Conservation (phyloP, 208 protist species). For the Acanthamoeba healyi region DNA sequence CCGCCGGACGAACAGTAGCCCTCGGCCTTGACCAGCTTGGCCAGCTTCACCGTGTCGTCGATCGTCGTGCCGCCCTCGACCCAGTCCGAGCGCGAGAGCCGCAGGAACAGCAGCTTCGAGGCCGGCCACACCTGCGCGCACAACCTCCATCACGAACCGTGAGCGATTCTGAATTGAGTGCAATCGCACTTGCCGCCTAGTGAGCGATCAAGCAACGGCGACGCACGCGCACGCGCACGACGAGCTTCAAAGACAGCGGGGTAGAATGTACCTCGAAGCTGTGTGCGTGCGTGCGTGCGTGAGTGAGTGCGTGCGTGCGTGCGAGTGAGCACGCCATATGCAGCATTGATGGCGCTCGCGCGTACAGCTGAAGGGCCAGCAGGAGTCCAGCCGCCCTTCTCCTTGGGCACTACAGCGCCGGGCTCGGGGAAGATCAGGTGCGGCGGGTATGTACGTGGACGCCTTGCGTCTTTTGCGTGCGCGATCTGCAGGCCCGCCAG, state of each 20-base stretch:
- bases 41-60: conserved; percentile 74
- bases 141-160: conserved; percentile 90
- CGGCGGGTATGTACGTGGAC: neutral
- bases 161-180: conserved; percentile 54
- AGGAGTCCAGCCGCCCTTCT: conserved; percentile 46
- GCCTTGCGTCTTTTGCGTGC: too few species aligned
- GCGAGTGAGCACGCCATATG: neutral
- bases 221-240: neutral
- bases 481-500: too few species aligned
- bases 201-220: too few species aligned
- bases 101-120: conserved; percentile 73
- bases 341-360: neutral
- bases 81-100: conserved; percentile 74
- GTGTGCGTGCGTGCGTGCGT: conserved; percentile 94
- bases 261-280: conserved; percentile 85
- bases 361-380: conserved; percentile 44
- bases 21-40: conserved; percentile 67
- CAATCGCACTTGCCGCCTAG: too few species aligned
- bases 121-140: conserved; percentile 84
- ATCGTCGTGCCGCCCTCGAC: conserved; percentile 77
- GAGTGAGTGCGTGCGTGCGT: conserved; percentile 87
- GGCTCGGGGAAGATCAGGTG: conserved; percentile 18
- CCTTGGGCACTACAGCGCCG: conserved; percentile 60
- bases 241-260: neutral
- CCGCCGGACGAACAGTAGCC: conserved; percentile 81